Base-by-base conservation (phyloP, 2,329 filamentous ascomycete species). In the Lizonia empirigonia region DNA sequence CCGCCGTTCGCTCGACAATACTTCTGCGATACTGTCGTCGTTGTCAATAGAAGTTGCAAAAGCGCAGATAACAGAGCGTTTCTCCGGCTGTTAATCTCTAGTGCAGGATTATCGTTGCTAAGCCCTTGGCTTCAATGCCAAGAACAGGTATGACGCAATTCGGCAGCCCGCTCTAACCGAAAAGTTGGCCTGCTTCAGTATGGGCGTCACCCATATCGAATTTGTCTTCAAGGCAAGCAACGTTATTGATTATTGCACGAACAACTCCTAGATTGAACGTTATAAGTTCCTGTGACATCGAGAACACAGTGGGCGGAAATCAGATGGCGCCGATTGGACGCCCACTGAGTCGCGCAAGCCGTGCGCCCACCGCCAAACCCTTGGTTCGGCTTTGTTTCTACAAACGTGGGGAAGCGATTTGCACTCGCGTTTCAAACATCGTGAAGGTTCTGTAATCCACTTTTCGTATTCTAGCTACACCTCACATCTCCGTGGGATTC, bases 81-180 rank as follows among this genome's bases (percentile, higher is more conserved):
- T 41, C 30, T 46, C 35, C 38, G 39, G 39, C 40, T 34, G 45
- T 39, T 46, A 39, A 53, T 50, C 36, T 41, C 38, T 52, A 38
- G 44, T 50, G 47, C 53, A 56, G 15, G 47, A 41, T 46, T 36
- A 41, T 40, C 39, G 45, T 53, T 30, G 42, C 50, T 54, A 55
- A 42, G 55, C 38, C 50, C 55, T 50, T 60, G 53, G 53, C 53
- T 34, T 30, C 18, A 39, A n/a, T n/a, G n/a, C n/a, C n/a, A n/a
- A n/a, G n/a, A n/a, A n/a, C n/a, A n/a, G 13, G 24, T 24, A 26
- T 51, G 49, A 51, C 49, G 49, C 49, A 36, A 51, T 51, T 19
- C 9, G n/a, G 20, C 15, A 37, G 32, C 23, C 41, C 49, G 30
- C 36, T 52, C 27, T 30, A 44, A 38, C 47, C 42, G 47, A 15